Evolutionary conservation across 768 basidiomycete species (phyloP), one percentile per base, ranked within the genome.

Genomic region (Naganishia vishniacii): DNA sequence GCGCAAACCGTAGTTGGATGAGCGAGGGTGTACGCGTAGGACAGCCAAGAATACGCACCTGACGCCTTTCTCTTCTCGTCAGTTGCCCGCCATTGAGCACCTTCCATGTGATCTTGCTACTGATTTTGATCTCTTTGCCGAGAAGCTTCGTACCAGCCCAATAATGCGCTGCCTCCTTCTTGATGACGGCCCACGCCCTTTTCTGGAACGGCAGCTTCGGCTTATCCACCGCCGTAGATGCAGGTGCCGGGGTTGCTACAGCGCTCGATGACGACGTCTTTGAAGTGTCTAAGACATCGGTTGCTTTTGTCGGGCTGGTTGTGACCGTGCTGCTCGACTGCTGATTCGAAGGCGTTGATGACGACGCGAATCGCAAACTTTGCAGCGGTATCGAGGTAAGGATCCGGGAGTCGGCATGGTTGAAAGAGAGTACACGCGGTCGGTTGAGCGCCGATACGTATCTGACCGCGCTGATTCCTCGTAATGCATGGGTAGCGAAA

Each of bases 131-230:
- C 80, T 98, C 95, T 26, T 91, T 89, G 16, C 89, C 91, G 49
- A 99, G 82, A 4, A 99, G 84, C 75, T 95, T 95, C 1, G 89
- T 83, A 12, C 95, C 94, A 67, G 92, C 87, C 93, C 93, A 98
- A 77, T 98, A 99, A 77, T 99, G 94, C 64, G 84, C 83, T 0
- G 87, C 91, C 78, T 97, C 95, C 72, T 97, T 89, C 80, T 97
- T 99, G 66, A 97, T 86, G 70, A 86, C 88, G 69, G 87, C 88
- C 94, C 94, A 97, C 7, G 83, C 83, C 41, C 92, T 82, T 11
- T 83, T 70, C 44, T 67, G 40, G 15, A 71, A 59, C 5, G 78
- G 74, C 46, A 73, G 31, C 31, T 72, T 67, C 26, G 67, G 67
- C 37, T 67, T 69, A 3, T 41, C 46, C 11, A 29, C 37, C 28